Percentiles rank a stretch among this genome's conserved stretches.
phyloP scores from a whole-genome alignment of 768 basidiomycete genomes.

The Lactifluus hygrophoroides region DNA sequence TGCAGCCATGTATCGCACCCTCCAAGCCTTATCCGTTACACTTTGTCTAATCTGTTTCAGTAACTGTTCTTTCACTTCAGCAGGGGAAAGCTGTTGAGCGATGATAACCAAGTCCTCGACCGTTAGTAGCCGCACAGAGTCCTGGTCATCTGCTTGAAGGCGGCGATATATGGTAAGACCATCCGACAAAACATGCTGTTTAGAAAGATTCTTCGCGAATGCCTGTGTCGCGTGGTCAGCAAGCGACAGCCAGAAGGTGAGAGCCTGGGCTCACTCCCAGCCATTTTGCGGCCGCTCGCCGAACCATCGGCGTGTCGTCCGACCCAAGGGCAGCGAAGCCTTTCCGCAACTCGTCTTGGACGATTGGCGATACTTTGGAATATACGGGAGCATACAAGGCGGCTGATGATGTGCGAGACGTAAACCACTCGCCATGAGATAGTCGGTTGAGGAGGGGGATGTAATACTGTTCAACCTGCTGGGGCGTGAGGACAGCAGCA shows the following conservation, averaged over 20 bases:
- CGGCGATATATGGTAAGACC: slow-evolving; percentile 88
- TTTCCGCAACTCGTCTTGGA: slow-evolving; percentile 85
- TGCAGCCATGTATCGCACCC: slow-evolving; percentile 97
- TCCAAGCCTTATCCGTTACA: slow-evolving; percentile 94
- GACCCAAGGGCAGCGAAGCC: slow-evolving; percentile 72
- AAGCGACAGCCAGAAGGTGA: not conserved
- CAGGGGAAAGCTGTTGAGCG: slow-evolving; percentile 70
- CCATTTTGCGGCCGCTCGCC: slow-evolving; percentile 92
- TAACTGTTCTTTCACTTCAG: slow-evolving; percentile 88
- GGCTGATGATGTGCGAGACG: slow-evolving; percentile 91
- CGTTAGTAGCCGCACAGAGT: slow-evolving; percentile 91
- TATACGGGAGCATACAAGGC: slow-evolving; percentile 91
- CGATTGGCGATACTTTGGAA: slow-evolving; percentile 55
- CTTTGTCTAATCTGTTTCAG: slow-evolving; percentile 81
- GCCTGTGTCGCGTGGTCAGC: slow-evolving; percentile 38
- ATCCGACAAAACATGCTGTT: slow-evolving; percentile 75
- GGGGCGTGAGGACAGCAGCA: slow-evolving; percentile 61
- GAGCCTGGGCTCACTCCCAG: slow-evolving; percentile 64
- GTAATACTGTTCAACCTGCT: slow-evolving; percentile 83
- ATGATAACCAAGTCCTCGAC: slow-evolving; percentile 94
- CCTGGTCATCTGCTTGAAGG: slow-evolving; percentile 93
- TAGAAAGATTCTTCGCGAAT: slow-evolving; percentile 69
- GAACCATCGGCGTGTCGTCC: slow-evolving; percentile 98
- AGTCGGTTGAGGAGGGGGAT: slow-evolving; percentile 87
- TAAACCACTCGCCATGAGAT: slow-evolving; percentile 96